Evolutionary conservation across 805 yeast genomes (phyloP).

Genomic region (Candida xiaguanensis): DNA sequence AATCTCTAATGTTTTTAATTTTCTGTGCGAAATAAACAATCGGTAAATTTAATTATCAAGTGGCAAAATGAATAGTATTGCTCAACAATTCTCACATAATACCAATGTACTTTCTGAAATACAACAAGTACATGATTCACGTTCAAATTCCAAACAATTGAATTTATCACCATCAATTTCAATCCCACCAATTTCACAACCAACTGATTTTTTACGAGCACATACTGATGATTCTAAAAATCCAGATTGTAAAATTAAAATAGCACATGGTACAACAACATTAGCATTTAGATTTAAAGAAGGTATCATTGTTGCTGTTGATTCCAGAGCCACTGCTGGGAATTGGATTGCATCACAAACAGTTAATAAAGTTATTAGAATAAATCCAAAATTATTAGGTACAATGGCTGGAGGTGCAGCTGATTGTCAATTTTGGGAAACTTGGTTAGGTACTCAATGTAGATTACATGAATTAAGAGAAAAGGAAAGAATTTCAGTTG

Average conservation of each 20-base stretch:
- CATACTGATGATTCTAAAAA: slow-evolving; percentile 93
- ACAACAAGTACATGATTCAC: slow-evolving; percentile 20
- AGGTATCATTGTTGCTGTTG: slow-evolving; percentile 95
- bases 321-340: slow-evolving; percentile 97
- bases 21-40: background rate
- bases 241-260: slow-evolving; percentile 92
- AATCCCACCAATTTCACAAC: slow-evolving; percentile 82
- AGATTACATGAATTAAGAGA: slow-evolving; percentile 91
- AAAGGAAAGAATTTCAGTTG: slow-evolving; percentile 91
- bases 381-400: slow-evolving; percentile 91
- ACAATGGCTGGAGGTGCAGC: slow-evolving; percentile 99
- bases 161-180: slow-evolving; percentile 58
- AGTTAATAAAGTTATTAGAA: slow-evolving; percentile 94
- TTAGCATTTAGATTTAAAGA: slow-evolving; percentile 94
- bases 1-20: slow-evolving; percentile 2
- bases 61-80: slow-evolving; percentile 34
- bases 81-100: slow-evolving; percentile 32
- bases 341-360: slow-evolving; percentile 98
- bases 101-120: slow-evolving; percentile 26
- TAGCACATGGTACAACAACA: slow-evolving; percentile 99
- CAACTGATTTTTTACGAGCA: slow-evolving; percentile 92
- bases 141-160: slow-evolving; percentile 17
- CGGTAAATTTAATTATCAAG: background rate
- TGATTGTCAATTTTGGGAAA: slow-evolving; percentile 99
- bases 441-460: slow-evolving; percentile 97